Evolutionary conservation across 2,329 filamentous ascomycete species (phyloP), one percentile per base, ranked within the genome.

Genomic region (Colletotrichum brevisporum): DNA sequence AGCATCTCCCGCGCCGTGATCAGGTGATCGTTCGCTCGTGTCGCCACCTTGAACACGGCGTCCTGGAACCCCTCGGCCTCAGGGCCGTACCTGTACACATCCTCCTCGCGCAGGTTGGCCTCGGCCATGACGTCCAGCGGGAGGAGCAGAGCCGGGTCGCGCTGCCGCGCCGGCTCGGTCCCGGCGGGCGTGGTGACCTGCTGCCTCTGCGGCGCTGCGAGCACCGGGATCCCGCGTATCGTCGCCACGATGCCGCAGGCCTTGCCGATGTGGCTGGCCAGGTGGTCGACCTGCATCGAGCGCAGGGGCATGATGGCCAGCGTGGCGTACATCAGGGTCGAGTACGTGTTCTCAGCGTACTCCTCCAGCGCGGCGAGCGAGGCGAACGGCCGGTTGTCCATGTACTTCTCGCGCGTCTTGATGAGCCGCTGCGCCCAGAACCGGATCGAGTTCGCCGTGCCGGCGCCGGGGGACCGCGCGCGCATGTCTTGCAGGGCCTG

Each of bases 1-100:
- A 98, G 80, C 94, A 99, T 97, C 78, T 97, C 94, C 68, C 94
- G 86, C 2, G 93, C 95, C 0, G 95, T 98, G 73, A 98, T 97
- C 41, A 99, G 84, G 80, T 99, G 96, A 78, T 99, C 96, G 76
- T 97, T 97, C 6, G 96, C 96, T 45, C 95, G 89, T 0, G 96
- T 99, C 0, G 96, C 96, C 15, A 99, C 94, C 4, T 90, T 88
- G 80, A 98, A 99, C 1, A 98, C 90, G 4, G 95, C 95, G 79
- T 99, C 95, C 70, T 92, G 90, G 18, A 98, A 85, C 0, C 95
- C 95, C 0, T 89, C 85, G 0, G 95, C 95, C n/a, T 89, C 83
- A 0, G 92, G 90, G 0, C 95, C 95, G 50, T 90, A 86, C 9
- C 95, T 88, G 69, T 97, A 93, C 0, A 99, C 91, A 51, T 97